Base-by-base conservation (phyloP, 169 alveolate genomes). In the Toxoplasma gondii region DNA sequence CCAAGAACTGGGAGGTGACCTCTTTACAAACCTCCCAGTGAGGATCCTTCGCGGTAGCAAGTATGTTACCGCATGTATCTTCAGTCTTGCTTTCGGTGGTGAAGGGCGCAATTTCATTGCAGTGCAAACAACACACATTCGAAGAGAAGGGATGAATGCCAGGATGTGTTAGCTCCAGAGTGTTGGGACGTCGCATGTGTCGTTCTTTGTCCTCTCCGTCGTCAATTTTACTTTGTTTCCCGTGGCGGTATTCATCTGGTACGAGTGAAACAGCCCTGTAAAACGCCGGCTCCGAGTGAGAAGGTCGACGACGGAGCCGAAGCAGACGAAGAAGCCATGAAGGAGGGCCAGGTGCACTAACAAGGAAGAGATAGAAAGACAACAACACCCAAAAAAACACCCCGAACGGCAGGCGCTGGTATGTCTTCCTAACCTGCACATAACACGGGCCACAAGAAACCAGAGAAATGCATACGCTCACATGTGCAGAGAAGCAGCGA, bases 281-380 rank as follows among this genome's bases (percentile, higher is more conserved):
- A 22, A 24, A 45, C 16, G 34, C 70, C 41, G 69, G 67, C 17
- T 49, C 43, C 2, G 43, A 22, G 36, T 24, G 67, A 45, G 19
- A 43, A 41, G 67, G 39, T 29, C 54, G 90, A 24, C 90, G 90
- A 12, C 90, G 90, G 31, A 82, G 67, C 27, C 69, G 67, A 24
- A 82, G 67, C 10, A 82, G 90, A 27, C 90, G 90, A 41, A 39
- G 90, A 22, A 82, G 38, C 90, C 69, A 82, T 38, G 39, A 7
- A 27, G 90, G 90, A 29, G 90, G 54, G 24, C 70, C 38, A 16
- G 90, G 67, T 7, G 90, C 19, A 41, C 49, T 0, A 41, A 82
- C 67, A 19, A 82, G 41, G 31, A 31, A 82, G 36, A 82, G 90
- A 45, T 82, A 82, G 70, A 82, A 41, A n/a, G 90, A 39, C n/a